These are phyloP conservation scores for Aaosphaeria arxii DNA, from an alignment of 2,329 filamentous ascomycete genomes.

Conservation along the genomic window DNA sequence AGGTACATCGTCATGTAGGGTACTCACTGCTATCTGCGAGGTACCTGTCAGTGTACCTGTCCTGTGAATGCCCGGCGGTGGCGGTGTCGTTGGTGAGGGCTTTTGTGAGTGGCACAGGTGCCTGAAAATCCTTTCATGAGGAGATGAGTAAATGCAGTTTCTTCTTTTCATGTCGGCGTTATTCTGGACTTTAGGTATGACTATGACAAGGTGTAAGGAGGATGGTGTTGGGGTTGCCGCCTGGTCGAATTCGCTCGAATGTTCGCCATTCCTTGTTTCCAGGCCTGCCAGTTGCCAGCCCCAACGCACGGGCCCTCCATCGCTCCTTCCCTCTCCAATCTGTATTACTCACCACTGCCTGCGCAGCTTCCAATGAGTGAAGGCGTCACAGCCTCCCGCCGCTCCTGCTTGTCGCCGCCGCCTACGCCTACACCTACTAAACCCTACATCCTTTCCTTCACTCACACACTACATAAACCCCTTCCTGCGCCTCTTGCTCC, in stretches of 20 bases:
- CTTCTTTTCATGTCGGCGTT: no score
- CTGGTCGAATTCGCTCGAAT: constrained; percentile 30
- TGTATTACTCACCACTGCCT: constrained; percentile 24
- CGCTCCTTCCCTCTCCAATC: neutral
- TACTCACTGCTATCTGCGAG: no score
- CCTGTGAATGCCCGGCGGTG: neutral
- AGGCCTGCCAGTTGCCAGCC: constrained; percentile 1
- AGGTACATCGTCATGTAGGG: no score
- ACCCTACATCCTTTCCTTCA: neutral
- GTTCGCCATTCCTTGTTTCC: constrained; percentile 24
- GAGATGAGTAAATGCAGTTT: neutral
- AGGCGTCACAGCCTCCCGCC: neutral
- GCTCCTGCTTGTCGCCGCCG: neutral
- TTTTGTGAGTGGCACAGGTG: neutral
- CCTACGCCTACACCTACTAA: neutral
- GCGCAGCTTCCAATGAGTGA: constrained; percentile 1
- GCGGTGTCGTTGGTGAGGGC: neutral
- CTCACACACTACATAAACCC: constrained; percentile 25
- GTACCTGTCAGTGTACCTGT: no score
- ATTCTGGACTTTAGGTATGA: no score
- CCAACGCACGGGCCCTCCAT: constrained; percentile 32
- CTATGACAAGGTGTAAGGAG: no score
- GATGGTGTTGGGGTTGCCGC: neutral
- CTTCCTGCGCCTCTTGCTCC: constrained; percentile 5
- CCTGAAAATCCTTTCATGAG: neutral